Conservation (phyloP, 148 eudicot genomes). For the Camellia lanceoleosa region DNA sequence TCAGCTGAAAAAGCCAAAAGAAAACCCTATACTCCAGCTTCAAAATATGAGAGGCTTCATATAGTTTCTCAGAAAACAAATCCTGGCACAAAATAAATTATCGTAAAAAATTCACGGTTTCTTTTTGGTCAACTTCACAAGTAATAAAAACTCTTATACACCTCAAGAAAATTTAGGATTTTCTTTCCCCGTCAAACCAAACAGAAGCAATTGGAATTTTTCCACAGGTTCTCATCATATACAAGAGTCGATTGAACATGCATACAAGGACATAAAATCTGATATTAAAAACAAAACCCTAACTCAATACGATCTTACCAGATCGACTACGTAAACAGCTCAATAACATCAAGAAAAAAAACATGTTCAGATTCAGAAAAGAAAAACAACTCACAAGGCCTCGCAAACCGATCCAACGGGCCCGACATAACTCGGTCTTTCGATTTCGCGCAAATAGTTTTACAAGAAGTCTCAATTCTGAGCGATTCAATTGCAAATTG, state of each 20-base stretch:
- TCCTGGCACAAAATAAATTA: not conserved
- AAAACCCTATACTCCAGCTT: not conserved
- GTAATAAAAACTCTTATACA: not conserved
- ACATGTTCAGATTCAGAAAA: constrained; percentile 1
- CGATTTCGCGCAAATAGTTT: constrained; percentile 3
- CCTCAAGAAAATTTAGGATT: not conserved
- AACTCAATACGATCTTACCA: not conserved
- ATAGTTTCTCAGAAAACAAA: not conserved
- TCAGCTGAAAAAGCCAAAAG: not conserved
- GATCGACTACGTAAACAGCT: constrained; percentile 9
- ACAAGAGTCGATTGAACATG: not conserved
- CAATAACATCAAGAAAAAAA: not conserved
- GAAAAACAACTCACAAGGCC: constrained; percentile 70
- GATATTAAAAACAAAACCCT: constrained; percentile 3
- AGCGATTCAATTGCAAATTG: constrained; percentile 13
- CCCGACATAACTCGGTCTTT: constrained; percentile 61
- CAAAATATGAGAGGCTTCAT: not conserved
- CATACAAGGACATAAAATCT: not conserved
- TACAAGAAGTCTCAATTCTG: not conserved
- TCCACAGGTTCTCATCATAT: not conserved
- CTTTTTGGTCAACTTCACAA: not conserved
- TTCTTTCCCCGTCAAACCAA: not conserved
- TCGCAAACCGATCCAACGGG: constrained; percentile 92
- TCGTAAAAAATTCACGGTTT: not conserved
- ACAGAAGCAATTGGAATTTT: not conserved